Evolutionary conservation across 1,139 yeast genomes (phyloP).

Genomic region (Diutina sp.): DNA sequence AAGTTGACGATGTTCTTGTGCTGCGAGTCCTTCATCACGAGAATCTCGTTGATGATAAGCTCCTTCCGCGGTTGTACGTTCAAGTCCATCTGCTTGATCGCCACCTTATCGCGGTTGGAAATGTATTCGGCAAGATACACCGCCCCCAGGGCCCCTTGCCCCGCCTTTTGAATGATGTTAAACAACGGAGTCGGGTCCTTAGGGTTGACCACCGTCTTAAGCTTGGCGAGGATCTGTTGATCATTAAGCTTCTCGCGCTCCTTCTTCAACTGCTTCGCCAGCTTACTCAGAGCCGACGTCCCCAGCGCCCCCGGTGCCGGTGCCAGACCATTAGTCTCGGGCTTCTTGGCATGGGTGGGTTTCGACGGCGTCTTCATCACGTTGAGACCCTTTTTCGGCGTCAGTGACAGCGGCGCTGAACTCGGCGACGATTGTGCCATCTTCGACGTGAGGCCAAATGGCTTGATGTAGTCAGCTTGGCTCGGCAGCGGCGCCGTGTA

Average conservation of each 20-base stretch:
- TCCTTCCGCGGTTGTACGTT: constrained; percentile 94
- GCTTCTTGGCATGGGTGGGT: constrained; percentile 11
- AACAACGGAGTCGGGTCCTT: constrained; percentile 79
- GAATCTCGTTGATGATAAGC: constrained; percentile 76
- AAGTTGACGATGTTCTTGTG: constrained; percentile 90
- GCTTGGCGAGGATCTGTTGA: constrained; percentile 71
- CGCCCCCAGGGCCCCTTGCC: constrained; percentile 98
- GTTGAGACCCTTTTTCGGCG: constrained; percentile 1
- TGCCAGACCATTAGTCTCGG: constrained; percentile 2
- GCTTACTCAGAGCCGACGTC: constrained; percentile 13
- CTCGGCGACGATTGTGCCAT: constrained; percentile 3
- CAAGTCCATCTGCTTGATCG: constrained; percentile 90
- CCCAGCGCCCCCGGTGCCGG: not conserved
- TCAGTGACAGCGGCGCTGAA: not conserved
- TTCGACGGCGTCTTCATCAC: not conserved
- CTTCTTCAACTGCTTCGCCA: constrained; percentile 37
- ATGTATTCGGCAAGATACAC: constrained; percentile 80
- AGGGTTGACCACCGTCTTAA: constrained; percentile 71
- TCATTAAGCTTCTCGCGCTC: constrained; percentile 72
- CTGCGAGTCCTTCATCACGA: constrained; percentile 86
- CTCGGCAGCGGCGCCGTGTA: not conserved
- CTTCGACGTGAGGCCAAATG: constrained; percentile 8
- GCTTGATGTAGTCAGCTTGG: constrained; percentile 12
- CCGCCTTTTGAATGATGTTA: constrained; percentile 85
- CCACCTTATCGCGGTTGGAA: constrained; percentile 44